Conservation (phyloP, 225 moss, liverwort and hornwort species). For the Bryum argenteum region DNA sequence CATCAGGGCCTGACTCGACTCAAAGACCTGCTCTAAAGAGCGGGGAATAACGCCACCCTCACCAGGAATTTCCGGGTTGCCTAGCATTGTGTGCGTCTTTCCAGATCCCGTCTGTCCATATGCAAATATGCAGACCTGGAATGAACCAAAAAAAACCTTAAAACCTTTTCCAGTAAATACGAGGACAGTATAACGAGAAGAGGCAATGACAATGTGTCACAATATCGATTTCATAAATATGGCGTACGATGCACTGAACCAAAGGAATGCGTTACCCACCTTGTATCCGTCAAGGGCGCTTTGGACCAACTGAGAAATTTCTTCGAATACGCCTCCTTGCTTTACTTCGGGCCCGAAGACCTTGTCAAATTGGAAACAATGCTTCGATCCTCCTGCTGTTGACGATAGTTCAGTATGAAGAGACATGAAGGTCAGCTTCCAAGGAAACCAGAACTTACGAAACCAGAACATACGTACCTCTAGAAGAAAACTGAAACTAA, state of each 20-base stretch:
- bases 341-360: slow-evolving; percentile 94
- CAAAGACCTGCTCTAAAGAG: slow-evolving; percentile 93
- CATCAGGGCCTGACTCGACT: slow-evolving; percentile 79
- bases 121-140: slow-evolving; percentile 97
- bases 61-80: slow-evolving; percentile 78
- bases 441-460: background rate
- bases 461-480: too few relatives aligned
- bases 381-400: slow-evolving; percentile 66
- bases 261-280: slow-evolving; percentile 31
- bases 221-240: background rate
- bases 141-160: background rate
- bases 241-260: background rate
- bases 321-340: slow-evolving; percentile 87
- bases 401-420: background rate
- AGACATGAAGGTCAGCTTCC: background rate
- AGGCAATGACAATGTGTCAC: background rate
- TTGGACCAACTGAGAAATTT: slow-evolving; percentile 94
- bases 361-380: slow-evolving; percentile 88
- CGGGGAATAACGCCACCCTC: slow-evolving; percentile 92
- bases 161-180: too few relatives aligned
- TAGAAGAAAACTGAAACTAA: too few relatives aligned
- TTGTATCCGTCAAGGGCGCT: slow-evolving; percentile 98
- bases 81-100: slow-evolving; percentile 97
- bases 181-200: background rate
- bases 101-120: slow-evolving; percentile 99